Conservation (phyloP, 2,329 filamentous ascomycete genomes). For the Fusarium piperis region DNA sequence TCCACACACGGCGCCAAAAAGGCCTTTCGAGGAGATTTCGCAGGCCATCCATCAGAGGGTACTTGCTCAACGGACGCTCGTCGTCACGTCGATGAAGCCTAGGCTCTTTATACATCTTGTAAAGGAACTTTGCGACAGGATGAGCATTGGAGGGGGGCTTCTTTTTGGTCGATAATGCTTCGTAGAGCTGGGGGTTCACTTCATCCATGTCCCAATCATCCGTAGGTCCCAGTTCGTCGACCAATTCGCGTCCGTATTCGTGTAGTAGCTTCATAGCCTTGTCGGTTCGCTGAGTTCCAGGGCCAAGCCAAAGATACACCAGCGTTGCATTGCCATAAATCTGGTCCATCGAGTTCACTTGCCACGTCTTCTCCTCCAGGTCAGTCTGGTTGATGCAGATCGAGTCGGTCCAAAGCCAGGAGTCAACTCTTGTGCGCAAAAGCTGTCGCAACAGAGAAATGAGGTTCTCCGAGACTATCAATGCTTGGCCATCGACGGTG, state of each 20-base stretch:
- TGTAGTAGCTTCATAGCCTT: conserved; percentile 12
- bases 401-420: conserved; percentile 38
- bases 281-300: neutral
- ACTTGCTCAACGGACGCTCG: neutral
- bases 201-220: neutral
- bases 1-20: conserved; percentile 19
- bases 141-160: neutral
- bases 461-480: conserved; percentile 14
- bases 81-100: neutral
- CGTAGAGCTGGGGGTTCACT: neutral
- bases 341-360: conserved; percentile 28
- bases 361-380: conserved; percentile 26
- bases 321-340: conserved; percentile 23
- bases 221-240: neutral
- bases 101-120: neutral
- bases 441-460: conserved; percentile 22
- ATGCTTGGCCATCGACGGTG: neutral
- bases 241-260: conserved; percentile 4
- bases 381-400: conserved; percentile 36
- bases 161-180: neutral
- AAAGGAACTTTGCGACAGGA: neutral
- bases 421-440: neutral
- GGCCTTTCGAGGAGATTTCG: conserved; percentile 6
- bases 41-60: neutral
- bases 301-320: conserved; percentile 35